Base-by-base conservation (phyloP, 2,329 filamentous ascomycete species). In the Parafenestella ontariensis region DNA sequence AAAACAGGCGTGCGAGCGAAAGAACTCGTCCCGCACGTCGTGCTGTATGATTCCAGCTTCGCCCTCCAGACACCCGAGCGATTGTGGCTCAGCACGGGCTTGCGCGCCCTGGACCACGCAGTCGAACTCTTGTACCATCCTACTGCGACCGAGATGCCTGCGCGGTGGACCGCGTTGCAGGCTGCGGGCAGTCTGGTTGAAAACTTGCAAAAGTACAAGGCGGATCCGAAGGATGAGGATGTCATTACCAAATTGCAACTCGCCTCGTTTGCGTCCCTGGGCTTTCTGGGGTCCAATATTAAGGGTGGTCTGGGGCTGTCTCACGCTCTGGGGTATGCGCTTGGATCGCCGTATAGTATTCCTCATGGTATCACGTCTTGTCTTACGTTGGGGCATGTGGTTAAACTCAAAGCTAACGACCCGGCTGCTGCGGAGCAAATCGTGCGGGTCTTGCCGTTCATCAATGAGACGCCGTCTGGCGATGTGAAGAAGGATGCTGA, bases 341-440 rank as follows among this genome's bases (percentile, higher is more conserved):
- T 86, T 2, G 83, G 83, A 0, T 78, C 75, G 2, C 83, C 83
- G 0, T 86, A 85, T 58, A 66, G 73, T 0, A 85, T 86, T 34
- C 83, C 83, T 0, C 83, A 86, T 57, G 83, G 83, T 0, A 79
- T 84, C 41, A 86, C 83, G 0, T 81, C 77, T 1, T 85, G 83
- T 61, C 62, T 86, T 42, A 84, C 82, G 0, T 73, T 86, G 0
- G 81, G 81, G 0, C 80, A 82, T 49, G 83, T 85, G 0, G 78
- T 85, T 3, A 82, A 81, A 66, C 69, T 85, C 18, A 85, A 84
- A 59, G 80, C 82, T 0, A 58, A 72, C 40, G 78, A 79, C 5
- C 66, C 70, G 0, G 72, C 71, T 3, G 78, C 79, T 31, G 82
- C 82, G 10, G 74, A 71, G 51, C 79, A 82, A 61, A 62, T 83